A percentile compares a stretch with the other conserved stretches of the same genome.
Evolutionary conservation across 2,329 filamentous ascomycete species (phyloP).

Genomic region (Pseudogymnoascus sp.): DNA sequence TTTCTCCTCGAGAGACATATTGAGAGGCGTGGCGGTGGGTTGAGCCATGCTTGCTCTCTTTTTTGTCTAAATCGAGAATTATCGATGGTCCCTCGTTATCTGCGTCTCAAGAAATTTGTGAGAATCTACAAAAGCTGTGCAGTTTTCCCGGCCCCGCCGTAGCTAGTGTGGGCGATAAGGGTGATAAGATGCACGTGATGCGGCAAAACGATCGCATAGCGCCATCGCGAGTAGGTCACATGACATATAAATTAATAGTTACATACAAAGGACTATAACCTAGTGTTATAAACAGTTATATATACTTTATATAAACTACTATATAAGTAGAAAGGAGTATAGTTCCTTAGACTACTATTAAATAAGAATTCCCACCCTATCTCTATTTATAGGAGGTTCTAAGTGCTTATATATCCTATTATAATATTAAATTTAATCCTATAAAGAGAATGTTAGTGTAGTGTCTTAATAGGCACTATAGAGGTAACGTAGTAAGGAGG

Average conservation of each 20-base stretch:
- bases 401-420: too few relatives aligned
- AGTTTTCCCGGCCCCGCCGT: constrained; percentile 14
- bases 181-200: background rate
- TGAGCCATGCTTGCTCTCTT: constrained; percentile 22
- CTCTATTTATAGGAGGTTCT: too few relatives aligned
- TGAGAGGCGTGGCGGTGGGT: constrained; percentile 27
- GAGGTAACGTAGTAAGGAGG: too few relatives aligned
- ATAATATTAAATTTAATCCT: too few relatives aligned
- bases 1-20: constrained; percentile 73
- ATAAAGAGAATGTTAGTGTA: too few relatives aligned
- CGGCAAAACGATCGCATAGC: background rate
- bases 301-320: too few relatives aligned
- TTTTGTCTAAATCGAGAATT: constrained; percentile 9
- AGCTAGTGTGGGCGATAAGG: constrained; percentile 5
- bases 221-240: background rate
- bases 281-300: too few relatives aligned
- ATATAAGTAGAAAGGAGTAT: too few relatives aligned
- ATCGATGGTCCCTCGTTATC: constrained; percentile 13
- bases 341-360: too few relatives aligned
- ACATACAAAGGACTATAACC: background rate
- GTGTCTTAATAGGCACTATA: too few relatives aligned
- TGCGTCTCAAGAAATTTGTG: constrained; percentile 19
- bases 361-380: too few relatives aligned
- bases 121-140: constrained; percentile 16
- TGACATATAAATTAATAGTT: background rate